phyloP scores from a whole-genome alignment of 2,329 filamentous ascomycete genomes.

The Fusarium pseudoanthophilum region DNA sequence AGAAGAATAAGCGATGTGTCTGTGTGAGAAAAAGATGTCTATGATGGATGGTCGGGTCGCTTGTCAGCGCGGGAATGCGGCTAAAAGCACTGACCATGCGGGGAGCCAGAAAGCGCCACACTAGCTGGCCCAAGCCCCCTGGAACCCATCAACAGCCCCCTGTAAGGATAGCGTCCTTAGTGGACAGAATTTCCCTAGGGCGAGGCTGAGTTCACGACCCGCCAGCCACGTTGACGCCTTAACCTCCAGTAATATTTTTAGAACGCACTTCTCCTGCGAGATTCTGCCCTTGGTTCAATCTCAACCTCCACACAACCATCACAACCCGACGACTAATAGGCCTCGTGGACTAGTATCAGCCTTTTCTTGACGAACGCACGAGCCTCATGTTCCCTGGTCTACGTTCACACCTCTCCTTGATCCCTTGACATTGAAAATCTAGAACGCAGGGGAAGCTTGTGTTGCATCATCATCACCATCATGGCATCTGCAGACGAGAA shows the following conservation, averaged over 20 bases:
- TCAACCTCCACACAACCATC: conserved; percentile 34
- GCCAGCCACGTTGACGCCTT: conserved; percentile 37
- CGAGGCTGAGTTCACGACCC: conserved; percentile 33
- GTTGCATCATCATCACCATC: conserved; percentile 25
- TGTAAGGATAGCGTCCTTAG: conserved; percentile 28
- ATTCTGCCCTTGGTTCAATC: conserved; percentile 28
- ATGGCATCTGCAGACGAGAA: conserved; percentile 41
- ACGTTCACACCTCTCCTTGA: conserved; percentile 15
- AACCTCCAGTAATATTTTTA: conserved; percentile 40
- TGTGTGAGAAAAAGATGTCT: neutral
- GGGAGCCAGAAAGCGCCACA: conserved; percentile 14
- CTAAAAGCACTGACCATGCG: conserved; percentile 33
- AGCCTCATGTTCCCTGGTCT: conserved; percentile 31
- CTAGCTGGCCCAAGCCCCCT: conserved; percentile 19
- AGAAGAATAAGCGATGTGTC: conserved; percentile 8
- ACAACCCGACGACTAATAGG: conserved; percentile 17
- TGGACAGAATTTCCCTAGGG: conserved; percentile 29
- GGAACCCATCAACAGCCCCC: neutral
- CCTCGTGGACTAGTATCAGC: conserved; percentile 18
- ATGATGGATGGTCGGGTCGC: conserved; percentile 20
- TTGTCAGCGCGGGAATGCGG: conserved; percentile 36
- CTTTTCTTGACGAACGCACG: conserved; percentile 21
- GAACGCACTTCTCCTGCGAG: conserved; percentile 26
- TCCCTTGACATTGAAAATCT: conserved; percentile 10
- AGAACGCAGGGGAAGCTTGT: conserved; percentile 17